phyloP scores from a whole-genome alignment of 257 asterid genomes.

The Thymus mandschuricus region DNA sequence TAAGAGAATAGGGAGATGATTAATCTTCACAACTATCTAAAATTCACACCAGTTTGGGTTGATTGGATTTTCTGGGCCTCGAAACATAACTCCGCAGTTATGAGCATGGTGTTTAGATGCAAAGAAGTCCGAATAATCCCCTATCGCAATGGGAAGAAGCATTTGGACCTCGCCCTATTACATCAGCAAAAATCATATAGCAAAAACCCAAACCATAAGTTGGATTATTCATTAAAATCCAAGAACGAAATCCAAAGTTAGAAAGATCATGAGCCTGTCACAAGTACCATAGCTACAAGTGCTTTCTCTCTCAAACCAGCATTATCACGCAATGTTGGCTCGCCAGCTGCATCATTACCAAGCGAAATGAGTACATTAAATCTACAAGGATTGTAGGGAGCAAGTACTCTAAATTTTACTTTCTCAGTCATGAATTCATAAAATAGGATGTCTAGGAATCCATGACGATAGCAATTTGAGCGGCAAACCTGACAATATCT shows the following conservation, averaged over 20 bases:
- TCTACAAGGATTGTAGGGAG: slow-evolving; percentile 5
- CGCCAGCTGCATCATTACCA: slow-evolving; percentile 58
- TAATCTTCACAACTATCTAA: slow-evolving; percentile 10
- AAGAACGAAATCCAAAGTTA: too few species aligned
- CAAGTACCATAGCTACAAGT: slow-evolving; percentile 72
- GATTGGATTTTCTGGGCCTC: slow-evolving; percentile 80
- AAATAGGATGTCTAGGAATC: slow-evolving; percentile 11
- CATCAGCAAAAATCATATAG: slow-evolving; percentile 32
- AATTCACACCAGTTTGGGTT: slow-evolving; percentile 70
- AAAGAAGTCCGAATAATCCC: slow-evolving; percentile 96
- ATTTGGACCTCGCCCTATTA: slow-evolving; percentile 71
- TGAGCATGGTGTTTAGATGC: slow-evolving; percentile 87
- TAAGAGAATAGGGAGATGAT: slow-evolving; percentile 14
- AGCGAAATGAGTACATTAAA: slow-evolving; percentile 12
- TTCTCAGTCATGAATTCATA: neutral
- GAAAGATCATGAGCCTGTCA: neutral
- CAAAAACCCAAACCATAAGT: slow-evolving; percentile 3
- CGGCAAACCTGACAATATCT: slow-evolving; percentile 75
- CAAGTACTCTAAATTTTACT: slow-evolving; percentile 6
- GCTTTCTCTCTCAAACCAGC: slow-evolving; percentile 64
- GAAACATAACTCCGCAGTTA: slow-evolving; percentile 87
- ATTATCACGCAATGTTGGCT: slow-evolving; percentile 80
- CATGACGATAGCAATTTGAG: slow-evolving; percentile 4
- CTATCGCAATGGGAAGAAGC: slow-evolving; percentile 88
- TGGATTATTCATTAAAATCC: slow-evolving; percentile 13